Evolutionary conservation across 768 basidiomycete genomes (phyloP), one percentile per base, ranked within the genome.

Genomic region (Aureoboletus auriporus): DNA sequence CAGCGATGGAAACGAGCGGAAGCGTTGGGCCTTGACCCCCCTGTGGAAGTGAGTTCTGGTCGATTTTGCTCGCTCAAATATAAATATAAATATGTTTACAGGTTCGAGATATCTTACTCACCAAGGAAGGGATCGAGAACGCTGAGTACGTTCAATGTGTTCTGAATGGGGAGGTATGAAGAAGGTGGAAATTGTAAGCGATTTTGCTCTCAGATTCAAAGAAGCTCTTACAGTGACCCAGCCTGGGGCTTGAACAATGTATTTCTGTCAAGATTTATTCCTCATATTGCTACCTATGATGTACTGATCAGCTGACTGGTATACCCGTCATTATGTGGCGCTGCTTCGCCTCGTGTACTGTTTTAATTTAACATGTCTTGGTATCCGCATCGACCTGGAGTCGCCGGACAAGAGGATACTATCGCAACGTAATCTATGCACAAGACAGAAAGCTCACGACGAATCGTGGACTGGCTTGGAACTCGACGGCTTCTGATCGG

Each of bases 1-100:
- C 82, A 93, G 52, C 75, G 94, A 34, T 97, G 93, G 91, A 80
- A 93, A 60, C 76, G 93, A 42, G 94, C 94, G 0, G 65, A 83
- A 26, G 75, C 76, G 9, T 72, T 94, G 39, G 91, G 91, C 2
- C 70, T 96, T 16, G 74, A 84, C 40, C 94, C 93, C 12, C 93
- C 92, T 4, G 53, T 61, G 13, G 89, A 92, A 75, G 92, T 87
- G 56, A 49, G 79, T 49, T 8, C 26, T 16, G 16, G 9, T 11
- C 14, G 3, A 9, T 20, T 13, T 14, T n/a, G 5, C 8, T 28
- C 17, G 4, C 14, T 20, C 39, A 27, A 47, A 34, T 23, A 33
- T 42, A 26, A 46, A 39, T 28, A 33, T 42, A 26, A 46, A 39
- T 28, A 39, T 36, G 27, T 40, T 52, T 33, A 27, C 41, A 95